These are phyloP conservation scores for Salvia sclarea DNA, from an alignment of 305 asterid genomes.

Conservation along the genomic window DNA sequence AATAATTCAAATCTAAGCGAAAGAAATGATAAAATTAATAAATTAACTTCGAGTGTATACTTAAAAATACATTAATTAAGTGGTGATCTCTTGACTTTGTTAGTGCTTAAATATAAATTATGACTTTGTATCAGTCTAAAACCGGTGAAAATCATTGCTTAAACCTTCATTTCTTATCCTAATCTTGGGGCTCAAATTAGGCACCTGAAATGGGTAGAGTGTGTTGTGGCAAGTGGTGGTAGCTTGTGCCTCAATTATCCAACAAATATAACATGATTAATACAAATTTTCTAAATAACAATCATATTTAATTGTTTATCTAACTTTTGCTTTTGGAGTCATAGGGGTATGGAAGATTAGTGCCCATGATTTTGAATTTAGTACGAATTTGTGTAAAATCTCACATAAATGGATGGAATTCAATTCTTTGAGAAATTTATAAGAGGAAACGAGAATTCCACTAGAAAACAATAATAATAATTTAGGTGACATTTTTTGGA, in stretches of 20 bases:
- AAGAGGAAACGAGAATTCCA: no score
- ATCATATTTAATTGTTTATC: neutral
- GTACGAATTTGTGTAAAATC: no score
- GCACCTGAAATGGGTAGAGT: conserved; percentile 25
- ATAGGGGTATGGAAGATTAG: neutral
- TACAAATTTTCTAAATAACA: neutral
- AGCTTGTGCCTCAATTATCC: neutral
- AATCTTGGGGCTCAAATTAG: conserved; percentile 24
- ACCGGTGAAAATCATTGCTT: conserved; percentile 27
- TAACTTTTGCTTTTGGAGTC: neutral
- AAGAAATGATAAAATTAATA: neutral
- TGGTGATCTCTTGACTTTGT: conserved; percentile 25
- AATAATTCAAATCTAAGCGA: neutral
- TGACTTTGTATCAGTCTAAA: conserved; percentile 1
- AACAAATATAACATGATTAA: neutral
- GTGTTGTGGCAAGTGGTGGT: neutral
- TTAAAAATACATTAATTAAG: conserved; percentile 16
- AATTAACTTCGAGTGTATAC: neutral
- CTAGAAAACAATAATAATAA: no score
- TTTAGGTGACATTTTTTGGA: no score
- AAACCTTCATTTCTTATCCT: neutral
- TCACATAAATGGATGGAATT: no score
- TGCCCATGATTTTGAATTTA: no score
- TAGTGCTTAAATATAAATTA: neutral
- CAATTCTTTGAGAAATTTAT: no score